Evolutionary conservation across 495 filamentous ascomycete genomes (phyloP).

Genomic region (Hyaloscypha hepaticicola): DNA sequence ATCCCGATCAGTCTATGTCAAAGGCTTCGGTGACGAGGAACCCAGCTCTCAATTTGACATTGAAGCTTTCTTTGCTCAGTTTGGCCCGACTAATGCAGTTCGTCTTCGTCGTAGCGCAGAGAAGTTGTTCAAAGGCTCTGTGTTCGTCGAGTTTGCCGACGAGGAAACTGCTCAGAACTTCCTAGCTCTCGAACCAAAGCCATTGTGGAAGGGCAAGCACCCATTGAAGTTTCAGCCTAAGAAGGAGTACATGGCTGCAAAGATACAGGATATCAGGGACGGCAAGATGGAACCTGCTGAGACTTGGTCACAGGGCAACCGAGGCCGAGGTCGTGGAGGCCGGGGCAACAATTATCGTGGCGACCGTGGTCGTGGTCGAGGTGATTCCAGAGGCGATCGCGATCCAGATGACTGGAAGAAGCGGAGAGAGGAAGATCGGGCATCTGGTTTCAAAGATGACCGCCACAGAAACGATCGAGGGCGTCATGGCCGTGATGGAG

Average conservation of each 20-base stretch:
- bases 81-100: constrained; percentile 77
- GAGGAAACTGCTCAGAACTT: constrained; percentile 76
- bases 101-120: constrained; percentile 76
- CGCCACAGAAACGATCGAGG: constrained; percentile 37
- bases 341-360: constrained; percentile 36
- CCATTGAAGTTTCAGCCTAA: constrained; percentile 79
- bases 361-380: constrained; percentile 22
- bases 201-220: constrained; percentile 72
- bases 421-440: constrained; percentile 63
- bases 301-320: constrained; percentile 10
- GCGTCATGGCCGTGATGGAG: constrained; percentile 28
- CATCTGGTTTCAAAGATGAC: constrained; percentile 55
- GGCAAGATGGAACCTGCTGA: constrained; percentile 61
- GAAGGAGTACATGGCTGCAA: constrained; percentile 78
- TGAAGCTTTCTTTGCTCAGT: constrained; percentile 83
- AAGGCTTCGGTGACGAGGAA: constrained; percentile 84
- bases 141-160: constrained; percentile 86
- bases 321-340: constrained; percentile 31
- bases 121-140: constrained; percentile 83
- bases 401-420: constrained; percentile 67
- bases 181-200: constrained; percentile 73
- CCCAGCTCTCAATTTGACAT: constrained; percentile 84
- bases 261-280: constrained; percentile 70
- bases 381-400: constrained; percentile 29
- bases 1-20: constrained; percentile 50